Conservation (phyloP, 257 asterid genomes). For the Paulownia fortunei region DNA sequence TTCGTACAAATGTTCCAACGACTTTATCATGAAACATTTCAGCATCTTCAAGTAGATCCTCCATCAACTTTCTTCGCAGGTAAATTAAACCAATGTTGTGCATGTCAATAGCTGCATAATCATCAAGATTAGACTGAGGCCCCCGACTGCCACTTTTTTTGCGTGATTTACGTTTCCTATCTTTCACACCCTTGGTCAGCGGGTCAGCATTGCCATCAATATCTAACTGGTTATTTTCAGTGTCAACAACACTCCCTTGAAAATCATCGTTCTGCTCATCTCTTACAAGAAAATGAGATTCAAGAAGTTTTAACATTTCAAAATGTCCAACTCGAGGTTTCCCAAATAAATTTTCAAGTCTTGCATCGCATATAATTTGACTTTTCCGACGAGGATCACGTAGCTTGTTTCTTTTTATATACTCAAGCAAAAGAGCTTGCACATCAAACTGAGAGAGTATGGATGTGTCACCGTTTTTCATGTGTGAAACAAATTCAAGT, state of each 20-base stretch:
- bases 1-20: conserved; percentile 90
- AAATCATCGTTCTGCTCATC: conserved; percentile 87
- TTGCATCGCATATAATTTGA: conserved; percentile 89
- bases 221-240: conserved; percentile 73
- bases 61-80: conserved; percentile 91
- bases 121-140: conserved; percentile 90
- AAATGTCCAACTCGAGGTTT: conserved; percentile 97
- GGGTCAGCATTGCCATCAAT: conserved; percentile 64
- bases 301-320: conserved; percentile 98
- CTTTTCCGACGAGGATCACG: conserved; percentile 95
- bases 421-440: conserved; percentile 92
- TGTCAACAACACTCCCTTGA: conserved; percentile 92
- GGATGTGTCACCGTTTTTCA: conserved; percentile 87
- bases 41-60: conserved; percentile 88
- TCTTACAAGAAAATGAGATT: conserved; percentile 81
- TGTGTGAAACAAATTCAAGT: conserved; percentile 91
- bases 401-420: conserved; percentile 85
- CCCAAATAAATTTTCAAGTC: conserved; percentile 85
- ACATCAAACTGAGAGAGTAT: conserved; percentile 85
- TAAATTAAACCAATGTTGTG: conserved; percentile 89
- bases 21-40: conserved; percentile 78
- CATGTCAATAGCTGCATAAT: conserved; percentile 94
- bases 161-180: conserved; percentile 76
- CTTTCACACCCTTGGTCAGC: conserved; percentile 60
- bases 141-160: conserved; percentile 66